phyloP scores from a whole-genome alignment of 2,329 filamentous ascomycete genomes.

The Botrytis pseudocinerea region DNA sequence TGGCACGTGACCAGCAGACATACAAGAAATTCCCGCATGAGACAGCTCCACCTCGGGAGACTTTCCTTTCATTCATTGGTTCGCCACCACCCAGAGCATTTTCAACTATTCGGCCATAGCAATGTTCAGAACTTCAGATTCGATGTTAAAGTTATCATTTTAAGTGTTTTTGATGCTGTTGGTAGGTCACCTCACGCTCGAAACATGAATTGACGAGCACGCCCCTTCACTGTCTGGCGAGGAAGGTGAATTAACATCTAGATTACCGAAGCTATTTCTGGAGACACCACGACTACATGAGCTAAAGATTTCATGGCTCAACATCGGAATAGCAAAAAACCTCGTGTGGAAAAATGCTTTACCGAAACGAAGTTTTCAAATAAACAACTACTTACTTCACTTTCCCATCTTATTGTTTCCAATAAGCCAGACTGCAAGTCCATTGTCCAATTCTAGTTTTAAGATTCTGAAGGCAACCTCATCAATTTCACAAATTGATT shows the following conservation, averaged over 20 bases:
- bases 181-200: neutral
- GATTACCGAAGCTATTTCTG: neutral
- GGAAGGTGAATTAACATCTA: neutral
- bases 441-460: neutral
- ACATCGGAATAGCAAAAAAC: neutral
- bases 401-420: neutral
- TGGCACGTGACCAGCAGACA: neutral
- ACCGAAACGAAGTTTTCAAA: neutral
- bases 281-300: neutral
- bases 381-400: neutral
- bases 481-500: neutral
- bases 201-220: neutral
- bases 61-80: neutral
- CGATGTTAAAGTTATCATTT: neutral
- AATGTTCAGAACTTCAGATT: neutral
- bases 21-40: no score
- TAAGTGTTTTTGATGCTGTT: neutral
- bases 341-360: neutral
- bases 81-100: neutral
- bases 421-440: neutral
- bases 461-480: neutral
- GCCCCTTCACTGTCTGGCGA: constrained; percentile 4
- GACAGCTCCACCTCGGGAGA: neutral
- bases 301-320: neutral
- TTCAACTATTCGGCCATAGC: neutral